Conservation (phyloP, 139 green algal genomes). For the Pseudopediastrum boryanum region DNA sequence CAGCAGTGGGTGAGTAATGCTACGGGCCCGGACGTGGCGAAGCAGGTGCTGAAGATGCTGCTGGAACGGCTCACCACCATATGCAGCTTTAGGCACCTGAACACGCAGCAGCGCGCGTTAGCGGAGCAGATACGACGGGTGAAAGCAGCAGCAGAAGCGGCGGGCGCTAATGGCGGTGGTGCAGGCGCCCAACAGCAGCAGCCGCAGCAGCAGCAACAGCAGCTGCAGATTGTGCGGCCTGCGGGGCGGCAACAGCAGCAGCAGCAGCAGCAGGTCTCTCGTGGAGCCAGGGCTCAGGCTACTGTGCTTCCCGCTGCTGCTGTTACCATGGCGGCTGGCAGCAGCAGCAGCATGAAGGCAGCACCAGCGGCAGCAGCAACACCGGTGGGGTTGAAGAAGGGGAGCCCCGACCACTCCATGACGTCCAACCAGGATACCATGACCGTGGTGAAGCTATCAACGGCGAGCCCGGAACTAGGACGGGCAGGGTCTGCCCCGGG, state of each 20-base stretch:
- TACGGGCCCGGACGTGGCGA: slow-evolving; percentile 22
- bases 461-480: no score
- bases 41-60: slow-evolving; percentile 36
- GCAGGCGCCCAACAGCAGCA: background rate
- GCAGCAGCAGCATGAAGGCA: background rate
- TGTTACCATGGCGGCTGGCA: no score
- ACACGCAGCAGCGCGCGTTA: slow-evolving; percentile 15
- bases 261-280: background rate
- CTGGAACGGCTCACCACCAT: slow-evolving; percentile 30
- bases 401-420: slow-evolving; percentile 29
- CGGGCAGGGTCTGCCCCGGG: background rate
- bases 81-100: slow-evolving; percentile 16
- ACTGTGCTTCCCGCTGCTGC: no score
- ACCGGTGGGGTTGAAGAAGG: slow-evolving; percentile 34
- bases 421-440: slow-evolving; percentile 20
- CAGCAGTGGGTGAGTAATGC: slow-evolving; percentile 1
- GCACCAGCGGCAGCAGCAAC: slow-evolving; percentile 5
- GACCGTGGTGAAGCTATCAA: no score
- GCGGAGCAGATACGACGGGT: background rate
- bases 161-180: background rate
- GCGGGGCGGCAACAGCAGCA: background rate
- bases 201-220: slow-evolving; percentile 2
- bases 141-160: background rate
- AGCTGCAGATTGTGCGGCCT: background rate
- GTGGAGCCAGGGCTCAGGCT: no score